Conservation (phyloP, 2,329 filamentous ascomycete species). For the Alternaria infectoria region DNA sequence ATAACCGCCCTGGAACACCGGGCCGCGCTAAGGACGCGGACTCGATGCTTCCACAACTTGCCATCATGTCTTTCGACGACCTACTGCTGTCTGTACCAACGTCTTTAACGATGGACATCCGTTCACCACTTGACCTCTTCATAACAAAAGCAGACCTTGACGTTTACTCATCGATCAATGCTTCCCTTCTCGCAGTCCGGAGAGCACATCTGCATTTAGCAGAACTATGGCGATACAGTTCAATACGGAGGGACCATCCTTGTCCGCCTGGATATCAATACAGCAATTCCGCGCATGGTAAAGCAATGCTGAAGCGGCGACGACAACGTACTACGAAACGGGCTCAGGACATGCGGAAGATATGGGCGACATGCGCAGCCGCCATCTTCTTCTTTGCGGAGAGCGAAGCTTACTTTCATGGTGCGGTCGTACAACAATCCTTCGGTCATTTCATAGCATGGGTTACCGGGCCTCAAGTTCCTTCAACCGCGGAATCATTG, state of each 20-base stretch:
- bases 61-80: constrained; percentile 71
- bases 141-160: constrained; percentile 77
- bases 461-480: constrained; percentile 58
- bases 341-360: constrained; percentile 72
- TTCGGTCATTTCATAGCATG: constrained; percentile 82
- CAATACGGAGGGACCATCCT: constrained; percentile 77
- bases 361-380: constrained; percentile 90
- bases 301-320: constrained; percentile 65
- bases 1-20: constrained; percentile 49
- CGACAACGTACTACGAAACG: constrained; percentile 70
- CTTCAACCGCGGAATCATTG: neutral
- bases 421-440: constrained; percentile 80
- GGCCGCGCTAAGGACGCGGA: constrained; percentile 44
- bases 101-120: constrained; percentile 72
- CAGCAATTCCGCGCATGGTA: constrained; percentile 66
- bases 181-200: constrained; percentile 84
- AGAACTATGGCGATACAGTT: constrained; percentile 84
- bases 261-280: constrained; percentile 70
- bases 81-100: constrained; percentile 81
- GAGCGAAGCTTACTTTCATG: constrained; percentile 86
- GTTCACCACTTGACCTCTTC: constrained; percentile 85
- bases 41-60: constrained; percentile 46
- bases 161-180: constrained; percentile 82
- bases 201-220: constrained; percentile 85
- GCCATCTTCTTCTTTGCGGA: constrained; percentile 90